Percentiles rank a stretch among this genome's conserved stretches.
Conservation (phyloP, 2,329 filamentous ascomycete species). For the Trichoderma simmonsii region DNA sequence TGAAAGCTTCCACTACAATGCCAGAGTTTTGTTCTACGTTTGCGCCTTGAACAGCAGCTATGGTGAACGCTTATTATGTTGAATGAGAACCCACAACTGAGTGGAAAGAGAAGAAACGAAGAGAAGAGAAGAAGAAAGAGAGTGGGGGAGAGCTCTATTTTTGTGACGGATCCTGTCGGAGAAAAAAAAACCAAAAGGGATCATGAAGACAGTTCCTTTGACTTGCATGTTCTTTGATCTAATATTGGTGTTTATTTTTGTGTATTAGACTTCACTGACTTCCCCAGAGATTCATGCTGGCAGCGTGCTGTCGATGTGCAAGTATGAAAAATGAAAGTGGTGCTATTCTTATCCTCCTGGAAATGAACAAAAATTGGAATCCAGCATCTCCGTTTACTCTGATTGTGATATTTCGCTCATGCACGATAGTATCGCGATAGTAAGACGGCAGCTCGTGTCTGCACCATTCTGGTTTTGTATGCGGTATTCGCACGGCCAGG, state of each 20-base stretch:
- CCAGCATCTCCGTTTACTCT: neutral
- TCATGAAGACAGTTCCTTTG: neutral
- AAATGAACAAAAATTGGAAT: neutral
- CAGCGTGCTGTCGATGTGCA: neutral
- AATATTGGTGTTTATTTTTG: neutral
- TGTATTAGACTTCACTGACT: neutral
- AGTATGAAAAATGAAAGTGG: neutral
- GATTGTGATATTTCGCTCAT: neutral
- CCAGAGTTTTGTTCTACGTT: neutral
- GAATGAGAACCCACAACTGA: neutral
- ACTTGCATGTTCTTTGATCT: neutral
- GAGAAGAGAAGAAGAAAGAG: neutral
- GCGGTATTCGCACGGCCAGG: neutral
- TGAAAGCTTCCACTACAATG: neutral
- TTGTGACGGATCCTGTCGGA: neutral
- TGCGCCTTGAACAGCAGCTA: neutral
- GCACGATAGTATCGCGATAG: neutral
- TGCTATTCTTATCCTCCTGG: neutral
- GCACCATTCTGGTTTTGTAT: neutral
- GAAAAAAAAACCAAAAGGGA: neutral
- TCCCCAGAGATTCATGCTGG: neutral
- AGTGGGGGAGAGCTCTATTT: neutral
- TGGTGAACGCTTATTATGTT: neutral
- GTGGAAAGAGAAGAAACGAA: neutral
- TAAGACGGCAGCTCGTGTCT: neutral